Conservation (phyloP, 192 early-diverging fungal genomes). For the Mortierella hygrophila region DNA sequence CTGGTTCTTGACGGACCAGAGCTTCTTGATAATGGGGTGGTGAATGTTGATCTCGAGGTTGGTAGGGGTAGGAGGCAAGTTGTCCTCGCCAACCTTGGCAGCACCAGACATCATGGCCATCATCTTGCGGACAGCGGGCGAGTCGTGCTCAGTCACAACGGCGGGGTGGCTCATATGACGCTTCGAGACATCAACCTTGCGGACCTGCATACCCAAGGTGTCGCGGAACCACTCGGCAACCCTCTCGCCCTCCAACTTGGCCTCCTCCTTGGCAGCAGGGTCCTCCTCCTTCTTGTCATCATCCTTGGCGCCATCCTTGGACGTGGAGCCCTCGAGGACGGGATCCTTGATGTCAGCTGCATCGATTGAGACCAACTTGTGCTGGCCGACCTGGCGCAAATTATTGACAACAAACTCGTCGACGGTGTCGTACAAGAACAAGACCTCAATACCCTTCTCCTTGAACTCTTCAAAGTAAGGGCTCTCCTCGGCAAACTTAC, state of each 20-base stretch:
- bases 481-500: slow-evolving; percentile 68
- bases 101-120: slow-evolving; percentile 74
- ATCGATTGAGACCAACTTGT: slow-evolving; percentile 67
- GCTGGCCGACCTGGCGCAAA: slow-evolving; percentile 69
- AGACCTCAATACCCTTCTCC: slow-evolving; percentile 78
- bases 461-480: slow-evolving; percentile 84
- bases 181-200: slow-evolving; percentile 80
- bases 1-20: slow-evolving; percentile 68
- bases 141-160: slow-evolving; percentile 81
- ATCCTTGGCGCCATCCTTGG: slow-evolving; percentile 18
- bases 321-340: slow-evolving; percentile 13
- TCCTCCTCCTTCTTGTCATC: slow-evolving; percentile 20
- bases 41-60: slow-evolving; percentile 81
- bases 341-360: slow-evolving; percentile 63
- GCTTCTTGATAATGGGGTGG: slow-evolving; percentile 76
- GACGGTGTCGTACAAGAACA: slow-evolving; percentile 73
- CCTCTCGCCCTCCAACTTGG: slow-evolving; percentile 60
- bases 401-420: slow-evolving; percentile 72
- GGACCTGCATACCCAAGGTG: slow-evolving; percentile 68
- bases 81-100: slow-evolving; percentile 60
- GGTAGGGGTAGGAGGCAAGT: slow-evolving; percentile 69
- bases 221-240: slow-evolving; percentile 73
- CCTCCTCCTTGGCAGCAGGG: slow-evolving; percentile 36
- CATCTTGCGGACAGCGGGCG: slow-evolving; percentile 77
- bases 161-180: slow-evolving; percentile 81